Evolutionary conservation across 192 early-diverging fungal genomes (phyloP), one percentile per base, ranked within the genome.

Genomic region (Helicostylum pulchrum): DNA sequence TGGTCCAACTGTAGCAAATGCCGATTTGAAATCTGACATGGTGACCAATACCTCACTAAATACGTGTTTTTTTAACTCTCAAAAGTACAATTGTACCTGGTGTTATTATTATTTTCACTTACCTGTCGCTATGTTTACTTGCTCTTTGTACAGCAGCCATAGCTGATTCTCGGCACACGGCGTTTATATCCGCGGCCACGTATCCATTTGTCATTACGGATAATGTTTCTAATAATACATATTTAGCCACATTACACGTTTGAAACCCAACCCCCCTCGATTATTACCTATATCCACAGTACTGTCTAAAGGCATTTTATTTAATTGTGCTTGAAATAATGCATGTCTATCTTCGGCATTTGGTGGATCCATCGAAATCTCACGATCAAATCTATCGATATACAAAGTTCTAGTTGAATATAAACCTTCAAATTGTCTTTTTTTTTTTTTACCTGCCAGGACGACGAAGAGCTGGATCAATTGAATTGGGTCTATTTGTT

Each of bases 121-220:
- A 63, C 73, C 53, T 64, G 44, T 31, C 60, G 32, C n/a, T 17
- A 47, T 56, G 23, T 23, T 57, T 47, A 2, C 23, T 57, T 26
- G 45, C 54, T 66, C 76, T 66, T 54, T 84, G 67, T 8, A 80
- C 70, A 7, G 85, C 85, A 34, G 62, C 50, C 21, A 85, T 65
- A 1, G 89, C 88, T 12, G 93, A 90, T 76, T 95, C 95, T 6
- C 92, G 83, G 47, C 90, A 89, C 1, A 99, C 61, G 0, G 93
- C 84, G 0, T 83, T 79, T 45, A 99, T 75, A 81, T 99, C 97
- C 0, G 97, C 94, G 46, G 90, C 94, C 6, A 98, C 96, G 73
- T 90, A 98, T 2, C 96, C 96, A 71, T 91, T 92, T 6, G 94
- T 96, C 55, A 77, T 65, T 36, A 75, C 64, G 0, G 89, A 87